phyloP scores from a whole-genome alignment of 1,139 yeast genomes.

The Candida sanyaensis region DNA sequence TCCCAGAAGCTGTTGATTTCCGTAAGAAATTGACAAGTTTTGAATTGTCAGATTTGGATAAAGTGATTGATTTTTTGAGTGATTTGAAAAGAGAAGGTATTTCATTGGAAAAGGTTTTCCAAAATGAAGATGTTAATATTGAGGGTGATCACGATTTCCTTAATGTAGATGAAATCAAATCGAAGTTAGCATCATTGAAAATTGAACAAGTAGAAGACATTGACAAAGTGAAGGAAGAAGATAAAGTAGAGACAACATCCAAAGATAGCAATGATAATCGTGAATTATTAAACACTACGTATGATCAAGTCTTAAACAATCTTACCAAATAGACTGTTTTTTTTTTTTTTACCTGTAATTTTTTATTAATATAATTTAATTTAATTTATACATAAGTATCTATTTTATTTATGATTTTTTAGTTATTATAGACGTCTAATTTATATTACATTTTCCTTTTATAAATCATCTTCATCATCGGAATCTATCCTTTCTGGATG shows the following conservation, averaged over 20 bases:
- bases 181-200: slow-evolving; percentile 19
- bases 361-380: background rate
- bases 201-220: slow-evolving; percentile 7
- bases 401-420: background rate
- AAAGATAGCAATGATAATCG: slow-evolving; percentile 1
- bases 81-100: slow-evolving; percentile 54
- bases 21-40: slow-evolving; percentile 47
- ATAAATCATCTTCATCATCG: slow-evolving; percentile 31
- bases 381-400: background rate
- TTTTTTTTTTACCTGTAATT: no score
- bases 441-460: slow-evolving; percentile 4
- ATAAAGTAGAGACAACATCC: slow-evolving; percentile 7
- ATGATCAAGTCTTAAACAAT: slow-evolving; percentile 51
- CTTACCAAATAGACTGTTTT: slow-evolving; percentile 16
- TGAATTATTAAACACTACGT: slow-evolving; percentile 41
- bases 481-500: slow-evolving; percentile 24
- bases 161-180: slow-evolving; percentile 21
- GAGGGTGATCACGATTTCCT: slow-evolving; percentile 14
- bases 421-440: slow-evolving; percentile 2
- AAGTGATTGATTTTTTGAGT: slow-evolving; percentile 51
- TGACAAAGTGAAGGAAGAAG: slow-evolving; percentile 4
- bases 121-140: slow-evolving; percentile 16
- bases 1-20: slow-evolving; percentile 42
- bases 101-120: slow-evolving; percentile 52
- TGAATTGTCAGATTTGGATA: slow-evolving; percentile 53